Evolutionary conservation across 1,284 basidiomycete genomes (phyloP).

Genomic region (Ustilago xerochloae): DNA sequence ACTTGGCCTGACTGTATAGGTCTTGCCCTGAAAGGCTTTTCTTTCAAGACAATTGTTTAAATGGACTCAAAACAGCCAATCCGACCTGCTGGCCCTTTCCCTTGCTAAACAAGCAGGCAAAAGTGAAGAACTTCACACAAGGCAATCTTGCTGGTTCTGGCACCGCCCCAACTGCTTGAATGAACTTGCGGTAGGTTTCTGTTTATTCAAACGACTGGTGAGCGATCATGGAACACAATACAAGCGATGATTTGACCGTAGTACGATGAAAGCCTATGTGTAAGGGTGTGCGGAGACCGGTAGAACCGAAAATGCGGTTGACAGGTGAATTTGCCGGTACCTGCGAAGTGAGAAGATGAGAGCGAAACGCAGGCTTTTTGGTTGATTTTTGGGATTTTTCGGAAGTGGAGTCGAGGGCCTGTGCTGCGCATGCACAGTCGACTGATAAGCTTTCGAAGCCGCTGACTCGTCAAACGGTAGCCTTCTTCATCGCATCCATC

Average conservation of each 20-base stretch:
- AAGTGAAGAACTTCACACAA: constrained; percentile 23
- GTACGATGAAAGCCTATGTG: neutral
- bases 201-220: no score
- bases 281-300: neutral
- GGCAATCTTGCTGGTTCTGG: neutral
- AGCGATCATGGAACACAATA: no score
- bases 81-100: constrained; percentile 70
- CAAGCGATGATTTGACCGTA: no score
- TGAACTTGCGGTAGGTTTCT: no score
- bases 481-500: neutral
- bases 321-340: neutral
- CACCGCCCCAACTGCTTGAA: neutral
- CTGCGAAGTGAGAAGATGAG: no score
- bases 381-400: neutral
- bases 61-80: no score
- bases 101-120: constrained; percentile 27
- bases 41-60: no score
- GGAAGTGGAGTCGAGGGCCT: constrained; percentile 7
- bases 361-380: no score
- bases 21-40: no score
- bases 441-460: neutral
- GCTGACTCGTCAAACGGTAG: neutral
- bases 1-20: no score
- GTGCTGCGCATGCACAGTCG: constrained; percentile 1
- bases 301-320: neutral